Evolutionary conservation across 179 eudicot genomes (phyloP).

Genomic region (Heliamphora pulchella): DNA sequence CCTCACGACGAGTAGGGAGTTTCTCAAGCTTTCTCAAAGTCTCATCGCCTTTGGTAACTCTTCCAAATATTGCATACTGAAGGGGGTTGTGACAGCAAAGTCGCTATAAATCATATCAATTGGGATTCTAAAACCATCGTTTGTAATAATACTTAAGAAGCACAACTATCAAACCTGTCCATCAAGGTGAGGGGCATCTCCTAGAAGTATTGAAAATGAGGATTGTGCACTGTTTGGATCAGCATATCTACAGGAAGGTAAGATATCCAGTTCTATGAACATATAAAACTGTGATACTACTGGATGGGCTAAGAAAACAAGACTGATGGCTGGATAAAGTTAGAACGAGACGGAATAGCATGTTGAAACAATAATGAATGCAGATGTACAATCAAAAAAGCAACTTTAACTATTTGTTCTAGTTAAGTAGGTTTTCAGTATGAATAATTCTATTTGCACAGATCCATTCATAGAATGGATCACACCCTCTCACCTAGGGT

Average conservation of each 20-base stretch:
- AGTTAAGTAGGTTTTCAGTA: background rate
- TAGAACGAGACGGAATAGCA: background rate
- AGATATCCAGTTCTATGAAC: background rate
- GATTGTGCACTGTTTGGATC: constrained; percentile 92
- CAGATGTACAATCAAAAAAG: background rate
- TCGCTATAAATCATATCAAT: constrained; percentile 7
- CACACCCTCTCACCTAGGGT: no score
- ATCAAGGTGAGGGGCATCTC: constrained; percentile 95
- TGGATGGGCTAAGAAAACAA: background rate
- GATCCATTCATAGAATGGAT: no score
- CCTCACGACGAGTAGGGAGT: constrained; percentile 77
- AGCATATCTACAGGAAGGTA: constrained; percentile 42
- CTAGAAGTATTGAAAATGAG: constrained; percentile 90
- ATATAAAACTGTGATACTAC: background rate
- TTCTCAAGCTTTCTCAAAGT: constrained; percentile 83
- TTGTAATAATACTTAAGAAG: background rate
- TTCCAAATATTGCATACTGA: constrained; percentile 93
- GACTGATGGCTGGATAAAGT: background rate
- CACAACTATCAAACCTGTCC: constrained; percentile 43
- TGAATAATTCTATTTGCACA: no score
- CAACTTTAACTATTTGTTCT: background rate
- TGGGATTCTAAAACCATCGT: background rate
- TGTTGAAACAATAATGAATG: background rate
- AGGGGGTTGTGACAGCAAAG: constrained; percentile 15
- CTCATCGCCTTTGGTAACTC: constrained; percentile 86